phyloP scores from a whole-genome alignment of 352 stramenopile species.

The Globisporangium recalcitrans region DNA sequence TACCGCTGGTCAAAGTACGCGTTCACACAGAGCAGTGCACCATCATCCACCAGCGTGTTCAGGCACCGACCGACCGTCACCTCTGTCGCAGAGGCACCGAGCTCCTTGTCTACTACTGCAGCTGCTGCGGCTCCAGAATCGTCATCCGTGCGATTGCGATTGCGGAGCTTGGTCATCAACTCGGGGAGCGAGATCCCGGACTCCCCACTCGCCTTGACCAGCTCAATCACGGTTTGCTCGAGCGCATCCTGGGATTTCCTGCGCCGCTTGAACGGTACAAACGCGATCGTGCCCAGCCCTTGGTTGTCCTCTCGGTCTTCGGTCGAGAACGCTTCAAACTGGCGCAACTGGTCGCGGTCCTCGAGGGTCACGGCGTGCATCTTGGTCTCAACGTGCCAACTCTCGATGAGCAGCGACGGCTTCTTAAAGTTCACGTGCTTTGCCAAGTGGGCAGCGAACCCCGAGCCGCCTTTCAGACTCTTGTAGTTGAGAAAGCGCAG shows the following conservation, averaged over 20 bases:
- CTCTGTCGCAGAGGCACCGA: background rate
- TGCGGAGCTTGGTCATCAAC: slow-evolving; percentile 23
- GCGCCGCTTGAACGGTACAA: slow-evolving; percentile 18
- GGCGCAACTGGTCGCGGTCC: slow-evolving; percentile 22
- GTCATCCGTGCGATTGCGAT: background rate
- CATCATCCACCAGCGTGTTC: slow-evolving; percentile 47
- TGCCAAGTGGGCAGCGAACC: slow-evolving; percentile 65
- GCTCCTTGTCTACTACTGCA: background rate
- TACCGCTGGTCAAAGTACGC: slow-evolving; percentile 67
- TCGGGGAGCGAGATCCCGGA: slow-evolving; percentile 31
- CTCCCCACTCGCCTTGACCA: slow-evolving; percentile 39
- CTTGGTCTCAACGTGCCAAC: slow-evolving; percentile 67
- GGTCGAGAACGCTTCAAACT: slow-evolving; percentile 54
- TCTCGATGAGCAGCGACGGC: slow-evolving; percentile 54
- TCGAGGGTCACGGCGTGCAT: slow-evolving; percentile 46
- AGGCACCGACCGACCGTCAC: slow-evolving; percentile 27
- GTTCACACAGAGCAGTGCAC: slow-evolving; percentile 57
- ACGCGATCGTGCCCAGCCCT: slow-evolving; percentile 16
- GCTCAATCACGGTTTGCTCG: slow-evolving; percentile 19
- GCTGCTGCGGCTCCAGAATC: background rate
- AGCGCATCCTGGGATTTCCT: slow-evolving; percentile 24
- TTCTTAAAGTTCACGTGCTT: slow-evolving; percentile 61
- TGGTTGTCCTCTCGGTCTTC: slow-evolving; percentile 21
- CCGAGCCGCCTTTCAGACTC: slow-evolving; percentile 48
- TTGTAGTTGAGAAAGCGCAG: slow-evolving; percentile 59